These are phyloP conservation scores for Butyriboletus loyo DNA, from an alignment of 768 basidiomycete genomes.

Conservation along the genomic window DNA sequence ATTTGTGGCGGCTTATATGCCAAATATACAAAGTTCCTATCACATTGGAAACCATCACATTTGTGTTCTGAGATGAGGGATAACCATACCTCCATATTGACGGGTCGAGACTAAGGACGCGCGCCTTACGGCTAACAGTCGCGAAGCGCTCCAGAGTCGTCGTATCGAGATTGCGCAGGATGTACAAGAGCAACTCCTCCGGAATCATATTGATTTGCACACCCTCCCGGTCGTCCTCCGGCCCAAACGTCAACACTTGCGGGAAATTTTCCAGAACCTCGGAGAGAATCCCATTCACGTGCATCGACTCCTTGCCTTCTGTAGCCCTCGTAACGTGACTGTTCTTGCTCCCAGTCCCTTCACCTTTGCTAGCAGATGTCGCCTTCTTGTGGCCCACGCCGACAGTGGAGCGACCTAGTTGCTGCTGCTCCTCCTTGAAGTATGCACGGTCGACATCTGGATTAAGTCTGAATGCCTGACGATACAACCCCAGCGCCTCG, in stretches of 20 bases:
- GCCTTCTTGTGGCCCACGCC: conserved; percentile 64
- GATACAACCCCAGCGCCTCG: conserved; percentile 72
- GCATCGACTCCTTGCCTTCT: conserved; percentile 24
- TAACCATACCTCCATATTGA: conserved; percentile 69
- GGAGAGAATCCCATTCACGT: conserved; percentile 42
- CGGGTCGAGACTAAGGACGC: conserved; percentile 66
- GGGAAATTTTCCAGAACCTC: conserved; percentile 50
- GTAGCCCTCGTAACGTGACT: conserved; percentile 64
- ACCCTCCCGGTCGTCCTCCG: conserved; percentile 62
- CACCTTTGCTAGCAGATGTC: conserved; percentile 73
- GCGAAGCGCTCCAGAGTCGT: conserved; percentile 77
- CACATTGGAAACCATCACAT: conserved; percentile 5
- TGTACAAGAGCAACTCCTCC: conserved; percentile 67
- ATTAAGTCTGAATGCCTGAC: conserved; percentile 76
- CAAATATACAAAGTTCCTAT: conserved; percentile 58
- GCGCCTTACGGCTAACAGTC: conserved; percentile 65
- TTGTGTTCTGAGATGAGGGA: background rate
- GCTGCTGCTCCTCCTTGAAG: conserved; percentile 48
- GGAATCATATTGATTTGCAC: conserved; percentile 61
- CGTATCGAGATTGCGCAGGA: conserved; percentile 66
- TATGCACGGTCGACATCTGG: conserved; percentile 74
- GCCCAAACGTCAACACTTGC: conserved; percentile 51
- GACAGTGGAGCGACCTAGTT: conserved; percentile 2
- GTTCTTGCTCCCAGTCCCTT: conserved; percentile 62
- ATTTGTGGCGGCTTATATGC: conserved; percentile 81